phyloP scores from a whole-genome alignment of 495 filamentous ascomycete genomes.

The Aspergillus haitiensis region DNA sequence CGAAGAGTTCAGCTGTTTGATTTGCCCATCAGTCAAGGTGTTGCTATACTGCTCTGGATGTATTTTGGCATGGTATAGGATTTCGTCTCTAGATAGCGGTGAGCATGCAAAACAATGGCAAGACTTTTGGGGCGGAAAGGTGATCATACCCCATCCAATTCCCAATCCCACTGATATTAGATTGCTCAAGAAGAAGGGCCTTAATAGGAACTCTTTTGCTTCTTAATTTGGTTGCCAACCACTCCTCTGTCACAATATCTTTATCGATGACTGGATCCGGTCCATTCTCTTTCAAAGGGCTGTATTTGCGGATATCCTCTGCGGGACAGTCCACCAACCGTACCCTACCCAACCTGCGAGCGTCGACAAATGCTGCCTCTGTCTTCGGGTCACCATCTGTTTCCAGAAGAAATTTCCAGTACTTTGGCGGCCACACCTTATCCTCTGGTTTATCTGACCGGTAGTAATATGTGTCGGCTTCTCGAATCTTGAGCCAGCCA shows the following conservation, averaged over 20 bases:
- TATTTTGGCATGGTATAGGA: slow-evolving; percentile 80
- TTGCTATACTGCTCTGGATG: slow-evolving; percentile 93
- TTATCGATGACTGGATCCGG: slow-evolving; percentile 89
- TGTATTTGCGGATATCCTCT: slow-evolving; percentile 69
- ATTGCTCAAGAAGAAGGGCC: slow-evolving; percentile 81
- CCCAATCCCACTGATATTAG: slow-evolving; percentile 87
- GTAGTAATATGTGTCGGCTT: slow-evolving; percentile 75
- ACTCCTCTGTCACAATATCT: slow-evolving; percentile 69
- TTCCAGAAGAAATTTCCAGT: slow-evolving; percentile 79
- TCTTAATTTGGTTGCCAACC: slow-evolving; percentile 65
- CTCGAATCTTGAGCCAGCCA: slow-evolving; percentile 85
- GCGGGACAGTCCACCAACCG: slow-evolving; percentile 79
- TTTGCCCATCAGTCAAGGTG: slow-evolving; percentile 69
- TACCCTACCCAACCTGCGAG: slow-evolving; percentile 72
- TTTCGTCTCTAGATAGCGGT: slow-evolving; percentile 64
- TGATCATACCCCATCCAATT: slow-evolving; percentile 88
- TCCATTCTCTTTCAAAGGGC: slow-evolving; percentile 84
- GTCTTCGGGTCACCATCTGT: slow-evolving; percentile 59
- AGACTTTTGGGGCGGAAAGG: background rate
- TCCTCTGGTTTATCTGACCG: slow-evolving; percentile 61
- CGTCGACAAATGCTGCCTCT: slow-evolving; percentile 82
- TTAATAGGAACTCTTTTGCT: slow-evolving; percentile 83
- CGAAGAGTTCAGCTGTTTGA: slow-evolving; percentile 68
- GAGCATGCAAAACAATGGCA: slow-evolving; percentile 13
- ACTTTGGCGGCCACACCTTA: slow-evolving; percentile 82